Percentiles rank a stretch among this genome's conserved stretches.
These are phyloP conservation scores for Aspergillus floridensis DNA, from an alignment of 2,329 filamentous ascomycete genomes.

Conservation along the genomic window DNA sequence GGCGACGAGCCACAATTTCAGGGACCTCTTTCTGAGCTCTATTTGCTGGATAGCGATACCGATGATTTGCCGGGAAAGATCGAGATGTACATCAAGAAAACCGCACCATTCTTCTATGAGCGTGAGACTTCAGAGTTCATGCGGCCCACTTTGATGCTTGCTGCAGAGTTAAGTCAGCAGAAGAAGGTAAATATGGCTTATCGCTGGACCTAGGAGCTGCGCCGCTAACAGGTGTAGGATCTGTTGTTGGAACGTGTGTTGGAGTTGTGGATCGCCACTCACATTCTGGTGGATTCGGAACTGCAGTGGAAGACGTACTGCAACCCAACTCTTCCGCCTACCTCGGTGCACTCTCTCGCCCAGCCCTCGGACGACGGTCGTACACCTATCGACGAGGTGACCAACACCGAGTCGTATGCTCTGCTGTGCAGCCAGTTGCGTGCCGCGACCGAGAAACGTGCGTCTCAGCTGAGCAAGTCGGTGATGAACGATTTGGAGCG, in stretches of 20 bases:
- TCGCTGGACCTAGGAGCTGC: not conserved
- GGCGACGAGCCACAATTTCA: conserved; percentile 41
- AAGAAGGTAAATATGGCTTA: conserved; percentile 33
- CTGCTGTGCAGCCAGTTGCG: conserved; percentile 55
- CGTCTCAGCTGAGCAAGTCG: conserved; percentile 51
- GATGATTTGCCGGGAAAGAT: conserved; percentile 53
- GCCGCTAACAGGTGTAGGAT: conserved; percentile 34
- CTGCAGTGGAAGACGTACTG: conserved; percentile 51
- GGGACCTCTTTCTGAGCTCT: conserved; percentile 40
- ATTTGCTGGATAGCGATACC: conserved; percentile 50
- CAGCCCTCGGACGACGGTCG: conserved; percentile 41
- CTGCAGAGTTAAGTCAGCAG: conserved; percentile 37
- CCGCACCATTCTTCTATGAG: conserved; percentile 46
- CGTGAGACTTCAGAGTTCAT: conserved; percentile 53
- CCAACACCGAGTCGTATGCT: conserved; percentile 46
- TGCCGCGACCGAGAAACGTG: conserved; percentile 55
- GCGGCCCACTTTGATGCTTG: conserved; percentile 47
- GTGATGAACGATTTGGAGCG: conserved; percentile 61
- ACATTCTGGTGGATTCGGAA: conserved; percentile 51
- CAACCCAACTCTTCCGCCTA: conserved; percentile 43
- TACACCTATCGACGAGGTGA: conserved; percentile 39
- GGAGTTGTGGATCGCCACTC: conserved; percentile 57
- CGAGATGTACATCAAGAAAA: conserved; percentile 54
- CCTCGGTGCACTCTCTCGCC: conserved; percentile 36
- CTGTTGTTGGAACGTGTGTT: conserved; percentile 50